A percentile compares a stretch with the other conserved stretches of the same genome.
Conservation (phyloP, 2,329 filamentous ascomycete species). For the Didymella sp. region DNA sequence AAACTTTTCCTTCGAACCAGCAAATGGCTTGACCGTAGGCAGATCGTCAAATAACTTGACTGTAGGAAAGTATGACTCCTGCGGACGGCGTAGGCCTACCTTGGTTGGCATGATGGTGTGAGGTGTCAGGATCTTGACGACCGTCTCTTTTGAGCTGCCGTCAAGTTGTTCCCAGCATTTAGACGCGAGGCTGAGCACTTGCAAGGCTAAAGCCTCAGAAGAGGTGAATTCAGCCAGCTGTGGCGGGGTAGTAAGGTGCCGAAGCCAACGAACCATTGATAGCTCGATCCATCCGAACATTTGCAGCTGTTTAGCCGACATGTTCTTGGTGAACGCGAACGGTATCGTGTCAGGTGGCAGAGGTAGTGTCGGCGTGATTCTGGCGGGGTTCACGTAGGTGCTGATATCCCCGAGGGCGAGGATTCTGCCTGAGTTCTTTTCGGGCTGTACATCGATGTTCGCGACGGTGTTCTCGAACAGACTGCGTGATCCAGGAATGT, state of each 20-base stretch:
- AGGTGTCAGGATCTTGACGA: conserved; percentile 69
- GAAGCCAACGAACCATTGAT: conserved; percentile 84
- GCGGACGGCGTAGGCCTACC: conserved; percentile 82
- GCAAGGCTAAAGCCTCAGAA: conserved; percentile 75
- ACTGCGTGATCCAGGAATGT: conserved; percentile 68
- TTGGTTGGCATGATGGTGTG: conserved; percentile 88
- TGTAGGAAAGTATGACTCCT: conserved; percentile 88
- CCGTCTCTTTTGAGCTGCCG: conserved; percentile 67
- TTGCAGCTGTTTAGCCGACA: conserved; percentile 72
- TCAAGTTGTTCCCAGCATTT: conserved; percentile 89
- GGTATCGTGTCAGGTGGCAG: conserved; percentile 83
- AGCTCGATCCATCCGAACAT: conserved; percentile 86
- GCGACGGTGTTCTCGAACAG: conserved; percentile 84
- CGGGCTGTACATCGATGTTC: conserved; percentile 61
- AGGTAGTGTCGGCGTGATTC: conserved; percentile 81
- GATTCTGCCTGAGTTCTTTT: conserved; percentile 68
- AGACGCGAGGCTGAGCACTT: conserved; percentile 79
- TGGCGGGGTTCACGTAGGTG: conserved; percentile 76
- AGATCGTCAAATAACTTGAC: conserved; percentile 96
- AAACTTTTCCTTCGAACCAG: conserved; percentile 89
- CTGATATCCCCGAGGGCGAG: conserved; percentile 78
- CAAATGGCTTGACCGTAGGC: conserved; percentile 74
- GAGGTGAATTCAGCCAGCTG: conserved; percentile 69
- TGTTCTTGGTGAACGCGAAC: conserved; percentile 77
- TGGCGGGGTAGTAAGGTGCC: conserved; percentile 70